Base-by-base conservation (phyloP, 2,329 filamentous ascomycete genomes). In the Sporothrix luriei region DNA sequence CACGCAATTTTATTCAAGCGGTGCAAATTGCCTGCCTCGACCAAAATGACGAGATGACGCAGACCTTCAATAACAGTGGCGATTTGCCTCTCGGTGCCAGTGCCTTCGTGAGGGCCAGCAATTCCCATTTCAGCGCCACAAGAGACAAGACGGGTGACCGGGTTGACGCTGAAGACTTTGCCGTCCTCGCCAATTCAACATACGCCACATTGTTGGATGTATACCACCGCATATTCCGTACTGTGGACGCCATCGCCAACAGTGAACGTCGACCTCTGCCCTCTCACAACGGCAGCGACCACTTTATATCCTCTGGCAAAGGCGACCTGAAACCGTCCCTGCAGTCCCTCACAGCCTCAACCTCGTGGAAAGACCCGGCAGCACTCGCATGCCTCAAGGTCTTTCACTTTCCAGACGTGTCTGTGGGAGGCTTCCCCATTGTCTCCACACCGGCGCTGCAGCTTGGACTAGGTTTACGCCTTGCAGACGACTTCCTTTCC, bases 341-440 rank as follows among this genome's bases (percentile, higher is more conserved):
- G 24, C 55, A 26, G 5, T 40, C 46, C 1, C 19, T 13, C 29
- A 55, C 13, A 3, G 9, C 48, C 3, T 14, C 55, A 4, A 29
- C 49, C 4, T 76, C 48, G 71, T 76, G 4, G 74, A 76, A 66
- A 70, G 77, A 3, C 70, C 70, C 62, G 71, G 75, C 68, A 11
- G 68, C 68, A n/a, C 19, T 55, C 4, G 33, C 26, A 2, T 71
- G 69, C 38, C 80, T 82, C 38, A 73, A 72, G 24, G 77, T 78
- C 61, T 82, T 80, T 77, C 79, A 79, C 66, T 77, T 82, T 1
- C 80, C 80, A 13, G 77, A 79, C 62, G 80, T 82, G 4, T 79
- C 78, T 4, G 76, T 82, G 2, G 80, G 80, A 4, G 79, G 78
- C 3, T 80, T 81, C 57, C 76, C 79, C 4, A 78, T 82, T 19